Evolutionary conservation across 495 filamentous ascomycete genomes (phyloP), one percentile per base, ranked within the genome.

Genomic region (Paragyromitra xinjiangensis): DNA sequence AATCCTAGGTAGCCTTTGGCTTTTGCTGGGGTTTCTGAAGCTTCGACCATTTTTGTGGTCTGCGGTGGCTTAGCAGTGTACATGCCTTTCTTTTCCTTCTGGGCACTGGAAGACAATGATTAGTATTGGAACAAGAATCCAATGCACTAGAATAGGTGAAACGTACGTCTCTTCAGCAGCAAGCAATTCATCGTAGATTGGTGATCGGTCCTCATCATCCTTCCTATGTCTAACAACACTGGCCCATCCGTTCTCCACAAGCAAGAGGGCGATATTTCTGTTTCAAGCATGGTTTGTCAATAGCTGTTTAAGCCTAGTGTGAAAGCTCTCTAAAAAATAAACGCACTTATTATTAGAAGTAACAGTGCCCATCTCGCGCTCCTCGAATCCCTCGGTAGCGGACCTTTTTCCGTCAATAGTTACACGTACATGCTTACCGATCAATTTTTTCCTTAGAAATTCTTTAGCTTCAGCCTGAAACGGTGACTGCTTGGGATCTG

Each of bases 401-500:
- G 95, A 89, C 83, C 94, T 92, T 83, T 94, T 94, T 71, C 96
- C 96, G 83, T 98, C 94, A 66, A 95, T 89, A 22, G 88, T 90
- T 40, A 97, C 87, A 83, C 90, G 90, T 55, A 98, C 94, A 80
- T 97, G 92, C 85, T 99, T 99, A 45, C 93, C 96, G 80, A 99
- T 98, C 5, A 98, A 84, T 81, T 90, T 92, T 87, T 97, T 98
- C 45, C 96, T 89, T 75, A 98, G 84, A 82, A 92, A 98, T 83
- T 99, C 96, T 86, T 98, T 98, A 16, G 96, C 95, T 78, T 98
- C 95, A 11, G 95, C 91, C 69, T 89, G 88, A 84, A 93, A 98
- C 1, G 94, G 94, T 16, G 92, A 88, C 83, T 98, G 91, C 78
- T 91, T 91, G 9, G 91, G 90, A 81, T 93, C 91, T 7, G 91